phyloP scores from a whole-genome alignment of 495 filamentous ascomycete genomes.

The Haplographium delicatum region DNA sequence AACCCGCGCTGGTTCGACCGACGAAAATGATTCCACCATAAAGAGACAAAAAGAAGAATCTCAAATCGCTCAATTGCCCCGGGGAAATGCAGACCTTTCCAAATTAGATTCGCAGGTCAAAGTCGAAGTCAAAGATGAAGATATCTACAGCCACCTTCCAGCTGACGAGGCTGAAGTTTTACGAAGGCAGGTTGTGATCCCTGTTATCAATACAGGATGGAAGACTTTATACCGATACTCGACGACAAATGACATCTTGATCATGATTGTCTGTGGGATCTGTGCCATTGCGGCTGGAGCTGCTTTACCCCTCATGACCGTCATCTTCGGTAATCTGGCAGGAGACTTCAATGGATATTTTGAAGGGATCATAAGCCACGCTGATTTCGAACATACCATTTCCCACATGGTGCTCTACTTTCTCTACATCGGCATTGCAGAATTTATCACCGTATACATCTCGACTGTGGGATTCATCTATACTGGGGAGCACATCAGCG shows the following conservation, averaged over 20 bases:
- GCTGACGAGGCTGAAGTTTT: constrained; percentile 61
- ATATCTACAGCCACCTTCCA: constrained; percentile 53
- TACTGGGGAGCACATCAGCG: constrained; percentile 81
- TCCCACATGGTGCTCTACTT: constrained; percentile 74
- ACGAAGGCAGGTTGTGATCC: constrained; percentile 64
- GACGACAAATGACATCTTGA: constrained; percentile 64
- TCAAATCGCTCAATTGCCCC: not conserved
- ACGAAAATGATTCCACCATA: constrained; percentile 18
- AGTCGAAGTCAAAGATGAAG: constrained; percentile 37
- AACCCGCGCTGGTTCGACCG: constrained; percentile 20
- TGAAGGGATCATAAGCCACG: constrained; percentile 36
- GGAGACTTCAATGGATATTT: constrained; percentile 66
- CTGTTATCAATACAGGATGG: constrained; percentile 57
- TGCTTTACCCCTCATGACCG: constrained; percentile 81
- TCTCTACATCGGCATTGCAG: constrained; percentile 80
- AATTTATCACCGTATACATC: constrained; percentile 77
- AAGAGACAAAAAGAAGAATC: constrained; percentile 10
- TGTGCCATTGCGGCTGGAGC: constrained; percentile 74
- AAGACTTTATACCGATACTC: constrained; percentile 75
- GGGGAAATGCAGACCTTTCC: constrained; percentile 22
- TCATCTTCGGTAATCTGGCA: constrained; percentile 74
- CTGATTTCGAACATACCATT: constrained; percentile 56
- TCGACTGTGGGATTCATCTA: constrained; percentile 89
- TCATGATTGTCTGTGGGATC: constrained; percentile 61
- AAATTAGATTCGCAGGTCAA: constrained; percentile 49